phyloP scores from a whole-genome alignment of 257 asterid genomes.

The Lithospermum erythrorhizon region DNA sequence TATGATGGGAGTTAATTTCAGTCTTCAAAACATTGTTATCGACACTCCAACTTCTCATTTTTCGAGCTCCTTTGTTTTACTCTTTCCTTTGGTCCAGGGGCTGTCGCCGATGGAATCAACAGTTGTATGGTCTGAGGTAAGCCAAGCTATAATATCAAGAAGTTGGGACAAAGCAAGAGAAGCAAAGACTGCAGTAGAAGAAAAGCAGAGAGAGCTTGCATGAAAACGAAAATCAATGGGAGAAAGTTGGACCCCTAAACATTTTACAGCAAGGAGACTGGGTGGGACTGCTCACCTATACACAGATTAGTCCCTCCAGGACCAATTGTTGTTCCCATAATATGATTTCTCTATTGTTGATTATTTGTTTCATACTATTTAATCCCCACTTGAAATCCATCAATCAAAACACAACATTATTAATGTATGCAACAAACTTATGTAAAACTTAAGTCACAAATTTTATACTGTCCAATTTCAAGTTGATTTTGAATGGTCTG shows the following conservation, averaged over 20 bases:
- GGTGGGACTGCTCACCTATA: conserved; percentile 55
- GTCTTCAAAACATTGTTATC: too few species aligned
- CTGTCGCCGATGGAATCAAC: conserved; percentile 44
- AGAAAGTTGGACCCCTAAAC: conserved; percentile 48
- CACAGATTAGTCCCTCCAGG: conserved; percentile 40
- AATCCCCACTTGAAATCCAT: background rate
- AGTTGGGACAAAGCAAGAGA: conserved; percentile 65
- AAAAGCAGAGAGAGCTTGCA: conserved; percentile 44
- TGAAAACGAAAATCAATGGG: conserved; percentile 29
- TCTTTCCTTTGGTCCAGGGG: conserved; percentile 24
- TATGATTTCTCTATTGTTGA: conserved; percentile 1
- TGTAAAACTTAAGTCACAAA: too few species aligned
- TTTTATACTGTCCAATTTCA: too few species aligned
- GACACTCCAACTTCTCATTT: too few species aligned
- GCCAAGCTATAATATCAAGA: conserved; percentile 38
- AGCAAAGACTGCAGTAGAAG: conserved; percentile 50
- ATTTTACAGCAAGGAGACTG: conserved; percentile 52
- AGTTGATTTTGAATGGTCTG: too few species aligned
- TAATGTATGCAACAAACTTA: background rate
- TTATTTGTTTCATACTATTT: too few species aligned
- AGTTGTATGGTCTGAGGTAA: conserved; percentile 59
- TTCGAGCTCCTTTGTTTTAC: too few species aligned
- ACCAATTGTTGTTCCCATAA: conserved; percentile 47
- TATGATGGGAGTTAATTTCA: too few species aligned
- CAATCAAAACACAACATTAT: background rate